These are phyloP conservation scores for Calocybe cyanea DNA, from an alignment of 768 basidiomycete genomes.

Conservation along the genomic window DNA sequence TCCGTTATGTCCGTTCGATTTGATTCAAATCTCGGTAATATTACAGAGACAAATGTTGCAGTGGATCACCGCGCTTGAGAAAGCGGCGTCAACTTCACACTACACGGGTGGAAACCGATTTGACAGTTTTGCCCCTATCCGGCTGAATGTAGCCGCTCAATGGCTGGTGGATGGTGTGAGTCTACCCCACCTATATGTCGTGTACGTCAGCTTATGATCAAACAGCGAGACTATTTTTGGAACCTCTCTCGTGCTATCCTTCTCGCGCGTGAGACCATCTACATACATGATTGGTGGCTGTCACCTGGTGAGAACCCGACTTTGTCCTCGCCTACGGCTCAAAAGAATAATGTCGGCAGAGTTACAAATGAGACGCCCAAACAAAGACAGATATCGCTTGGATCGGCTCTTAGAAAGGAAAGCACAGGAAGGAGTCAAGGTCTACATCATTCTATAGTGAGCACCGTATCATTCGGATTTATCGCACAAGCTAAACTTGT, in stretches of 20 bases:
- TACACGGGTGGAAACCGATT: slow-evolving; percentile 85
- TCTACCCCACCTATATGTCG: slow-evolving; percentile 8
- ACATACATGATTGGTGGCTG: slow-evolving; percentile 99
- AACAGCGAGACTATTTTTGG: slow-evolving; percentile 97
- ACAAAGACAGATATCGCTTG: slow-evolving; percentile 80
- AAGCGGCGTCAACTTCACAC: slow-evolving; percentile 68
- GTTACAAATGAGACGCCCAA: slow-evolving; percentile 79
- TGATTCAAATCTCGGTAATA: slow-evolving; percentile 6
- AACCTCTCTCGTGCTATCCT: slow-evolving; percentile 89
- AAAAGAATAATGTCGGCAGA: slow-evolving; percentile 37
- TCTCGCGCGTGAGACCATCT: slow-evolving; percentile 83
- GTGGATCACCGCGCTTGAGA: slow-evolving; percentile 90
- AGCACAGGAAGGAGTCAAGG: slow-evolving; percentile 93
- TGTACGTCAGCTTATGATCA: slow-evolving; percentile 3
- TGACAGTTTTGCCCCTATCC: slow-evolving; percentile 89
- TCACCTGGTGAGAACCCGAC: slow-evolving; percentile 59
- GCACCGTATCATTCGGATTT: slow-evolving; percentile 20
- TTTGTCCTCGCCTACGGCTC: neutral
- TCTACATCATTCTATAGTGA: slow-evolving; percentile 92
- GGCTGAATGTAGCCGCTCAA: slow-evolving; percentile 90
- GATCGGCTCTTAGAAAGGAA: slow-evolving; percentile 86
- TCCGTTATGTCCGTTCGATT: neutral
- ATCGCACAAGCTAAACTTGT: slow-evolving; percentile 6
- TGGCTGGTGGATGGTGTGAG: slow-evolving; percentile 97
- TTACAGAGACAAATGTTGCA: slow-evolving; percentile 90